Evolutionary conservation across 192 early-diverging fungal species (phyloP).

Genomic region (Gamsiella multidivaricata): DNA sequence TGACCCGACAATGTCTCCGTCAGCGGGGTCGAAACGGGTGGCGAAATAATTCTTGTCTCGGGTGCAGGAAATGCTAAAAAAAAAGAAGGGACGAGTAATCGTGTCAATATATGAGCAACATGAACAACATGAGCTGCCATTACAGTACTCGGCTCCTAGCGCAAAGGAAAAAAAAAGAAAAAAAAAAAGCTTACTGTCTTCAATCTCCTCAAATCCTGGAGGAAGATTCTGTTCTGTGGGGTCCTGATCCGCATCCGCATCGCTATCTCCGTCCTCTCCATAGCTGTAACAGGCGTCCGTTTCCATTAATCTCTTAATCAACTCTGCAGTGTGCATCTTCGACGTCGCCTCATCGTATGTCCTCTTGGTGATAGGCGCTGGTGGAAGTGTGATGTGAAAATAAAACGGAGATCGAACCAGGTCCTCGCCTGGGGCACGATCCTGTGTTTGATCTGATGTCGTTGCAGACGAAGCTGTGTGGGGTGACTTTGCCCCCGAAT

Average conservation of each 20-base stretch:
- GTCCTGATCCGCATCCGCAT: constrained; percentile 9
- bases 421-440: not conserved
- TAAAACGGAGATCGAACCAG: constrained; percentile 9
- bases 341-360: constrained; percentile 50
- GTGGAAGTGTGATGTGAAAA: constrained; percentile 33
- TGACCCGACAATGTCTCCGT: constrained; percentile 11
- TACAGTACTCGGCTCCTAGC: too few species aligned
- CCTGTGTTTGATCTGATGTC: constrained; percentile 2
- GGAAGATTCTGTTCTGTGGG: constrained; percentile 29
- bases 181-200: constrained; percentile 42
- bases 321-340: constrained; percentile 43
- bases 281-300: constrained; percentile 19
- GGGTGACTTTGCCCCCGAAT: constrained; percentile 4
- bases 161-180: not conserved
- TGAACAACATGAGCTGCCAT: too few species aligned
- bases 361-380: constrained; percentile 23
- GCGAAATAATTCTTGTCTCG: constrained; percentile 30
- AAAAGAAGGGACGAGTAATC: too few species aligned
- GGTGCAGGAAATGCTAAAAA: constrained; percentile 43
- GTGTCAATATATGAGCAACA: too few species aligned
- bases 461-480: not conserved
- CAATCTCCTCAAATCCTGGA: constrained; percentile 46
- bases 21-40: constrained; percentile 25
- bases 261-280: constrained; percentile 21
- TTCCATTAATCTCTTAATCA: constrained; percentile 40